A percentile compares a stretch with the other conserved stretches of the same genome.
Evolutionary conservation across 495 filamentous ascomycete genomes (phyloP).

Genomic region (Podospora anserina): DNA sequence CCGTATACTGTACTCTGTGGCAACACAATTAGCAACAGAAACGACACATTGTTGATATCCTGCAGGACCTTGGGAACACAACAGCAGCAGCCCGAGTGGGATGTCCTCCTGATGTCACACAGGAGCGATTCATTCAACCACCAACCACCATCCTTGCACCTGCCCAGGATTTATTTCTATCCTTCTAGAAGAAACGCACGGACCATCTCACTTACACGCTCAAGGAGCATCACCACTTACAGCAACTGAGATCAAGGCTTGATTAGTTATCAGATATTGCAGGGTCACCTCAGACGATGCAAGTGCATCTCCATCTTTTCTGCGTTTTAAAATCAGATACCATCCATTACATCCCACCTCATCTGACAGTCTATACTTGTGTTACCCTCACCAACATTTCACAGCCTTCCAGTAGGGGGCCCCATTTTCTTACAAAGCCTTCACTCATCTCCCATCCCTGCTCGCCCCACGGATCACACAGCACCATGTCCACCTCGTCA

Average conservation of each 20-base stretch:
- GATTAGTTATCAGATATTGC: background rate
- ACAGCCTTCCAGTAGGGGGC: background rate
- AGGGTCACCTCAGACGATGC: no score
- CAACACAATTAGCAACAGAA: conserved; percentile 29
- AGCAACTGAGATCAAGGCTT: background rate
- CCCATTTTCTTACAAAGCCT: background rate
- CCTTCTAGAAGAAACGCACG: background rate
- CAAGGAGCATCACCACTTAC: background rate
- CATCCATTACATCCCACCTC: background rate
- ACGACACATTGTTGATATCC: conserved; percentile 10
- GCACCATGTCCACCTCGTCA: background rate
- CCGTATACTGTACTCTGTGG: conserved; percentile 9
- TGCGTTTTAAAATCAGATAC: background rate
- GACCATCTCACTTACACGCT: background rate
- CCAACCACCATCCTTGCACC: background rate
- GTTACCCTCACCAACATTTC: background rate
- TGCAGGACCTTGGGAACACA: background rate
- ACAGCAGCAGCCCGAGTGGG: background rate
- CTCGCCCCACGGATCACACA: background rate
- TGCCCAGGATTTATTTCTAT: background rate
- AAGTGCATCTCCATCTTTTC: background rate
- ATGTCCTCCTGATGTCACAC: background rate
- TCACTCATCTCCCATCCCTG: background rate
- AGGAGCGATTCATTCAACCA: background rate
- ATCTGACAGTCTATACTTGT: background rate